Base-by-base conservation (phyloP, 208 protist species). In the Acanthamoeba castellanii region DNA sequence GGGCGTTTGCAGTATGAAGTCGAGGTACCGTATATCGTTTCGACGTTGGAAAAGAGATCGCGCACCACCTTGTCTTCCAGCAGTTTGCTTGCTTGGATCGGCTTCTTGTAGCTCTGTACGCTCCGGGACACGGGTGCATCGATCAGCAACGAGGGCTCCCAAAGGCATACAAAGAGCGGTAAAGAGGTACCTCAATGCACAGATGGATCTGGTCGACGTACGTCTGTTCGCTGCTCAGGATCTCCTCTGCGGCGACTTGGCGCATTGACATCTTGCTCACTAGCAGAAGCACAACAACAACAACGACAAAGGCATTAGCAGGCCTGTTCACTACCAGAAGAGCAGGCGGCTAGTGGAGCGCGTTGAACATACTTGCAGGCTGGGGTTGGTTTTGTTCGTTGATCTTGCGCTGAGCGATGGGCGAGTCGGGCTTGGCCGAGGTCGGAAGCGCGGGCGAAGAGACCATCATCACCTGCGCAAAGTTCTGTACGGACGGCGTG, bases 241-340 rank as follows among this genome's bases (percentile, higher is more conserved):
- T 89, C 81, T 89, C 81, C 25, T 89, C 81, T 47, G 81, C 81
- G n/a, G 81, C 81, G 30, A 89, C 30, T 89, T 89, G 81, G 0
- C 81, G 81, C 81, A 89, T 20, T 18, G 81, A 89, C 81, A 89
- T 89, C 81, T 89, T 57, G 7, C 81, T 64, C 45, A 89, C 81
- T 89, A 32, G 81, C 22, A 45, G 2, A n/a, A 22, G 59, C 11
- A 61, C 55, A 61, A 25, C 55, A 61, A 57, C 52, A 57, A 57
- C 52, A 20, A 52, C 11, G 47, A 55, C 13, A 55, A 18, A 55
- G 50, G 7, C 13, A 6, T 18, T 6, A 55, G 50, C 50, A 20
- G 50, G 0, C 3, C 13, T 18, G 13, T 55, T 55, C 37, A 42
- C 37, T 42, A 3, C 55, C 55, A 22, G 22, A 3, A n/a, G 22